A percentile compares a stretch with the other conserved stretches of the same genome.
Evolutionary conservation across 108 stramenopile species (phyloP).

Genomic region (Nitzschia inconspicua): DNA sequence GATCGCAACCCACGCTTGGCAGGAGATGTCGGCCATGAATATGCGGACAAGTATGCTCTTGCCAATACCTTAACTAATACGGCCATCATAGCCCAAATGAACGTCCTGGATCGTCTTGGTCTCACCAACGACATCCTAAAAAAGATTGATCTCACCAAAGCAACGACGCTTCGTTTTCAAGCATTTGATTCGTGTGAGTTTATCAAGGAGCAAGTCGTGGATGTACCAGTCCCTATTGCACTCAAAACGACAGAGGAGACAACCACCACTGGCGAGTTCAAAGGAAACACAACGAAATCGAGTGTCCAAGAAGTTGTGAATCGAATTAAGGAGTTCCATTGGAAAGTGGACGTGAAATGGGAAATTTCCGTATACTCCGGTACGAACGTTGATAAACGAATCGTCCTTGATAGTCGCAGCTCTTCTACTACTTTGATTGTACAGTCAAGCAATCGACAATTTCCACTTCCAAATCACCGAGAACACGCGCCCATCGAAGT

Average conservation of each 20-base stretch:
- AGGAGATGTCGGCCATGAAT: slow-evolving; percentile 54
- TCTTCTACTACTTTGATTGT: no score
- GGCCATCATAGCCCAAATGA: slow-evolving; percentile 57
- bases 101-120: slow-evolving; percentile 61
- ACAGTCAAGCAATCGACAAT: background rate
- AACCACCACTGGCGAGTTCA: background rate
- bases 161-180: slow-evolving; percentile 59
- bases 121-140: slow-evolving; percentile 36
- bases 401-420: slow-evolving; percentile 33
- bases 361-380: slow-evolving; percentile 42
- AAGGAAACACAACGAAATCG: slow-evolving; percentile 9
- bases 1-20: slow-evolving; percentile 36
- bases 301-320: slow-evolving; percentile 25
- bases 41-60: slow-evolving; percentile 69
- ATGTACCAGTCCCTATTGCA: slow-evolving; percentile 1
- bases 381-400: slow-evolving; percentile 26
- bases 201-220: slow-evolving; percentile 42
- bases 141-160: slow-evolving; percentile 12
- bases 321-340: slow-evolving; percentile 53
- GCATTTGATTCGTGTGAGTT: slow-evolving; percentile 36
- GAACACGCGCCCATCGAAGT: slow-evolving; percentile 39
- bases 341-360: slow-evolving; percentile 31
- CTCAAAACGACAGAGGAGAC: background rate
- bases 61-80: slow-evolving; percentile 61
- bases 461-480: slow-evolving; percentile 15